Percentiles rank a stretch among this genome's conserved stretches.
These are phyloP conservation scores for Emmonsiellopsis sp. DNA, from an alignment of 2,329 filamentous ascomycete genomes.

Conservation along the genomic window DNA sequence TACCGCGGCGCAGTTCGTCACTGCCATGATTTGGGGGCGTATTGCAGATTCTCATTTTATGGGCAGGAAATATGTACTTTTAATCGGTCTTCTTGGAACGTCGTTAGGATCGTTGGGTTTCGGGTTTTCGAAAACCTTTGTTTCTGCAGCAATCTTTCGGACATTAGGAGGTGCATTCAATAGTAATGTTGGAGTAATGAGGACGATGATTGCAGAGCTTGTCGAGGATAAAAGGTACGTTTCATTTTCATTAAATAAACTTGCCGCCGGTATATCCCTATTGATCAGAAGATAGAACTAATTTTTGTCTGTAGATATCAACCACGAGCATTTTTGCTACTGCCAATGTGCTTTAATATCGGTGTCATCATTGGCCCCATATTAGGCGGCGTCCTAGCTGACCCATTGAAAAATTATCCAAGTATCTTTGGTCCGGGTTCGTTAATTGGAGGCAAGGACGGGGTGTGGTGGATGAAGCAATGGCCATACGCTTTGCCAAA, in stretches of 20 bases:
- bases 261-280: too few relatives aligned
- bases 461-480: slow-evolving; percentile 53
- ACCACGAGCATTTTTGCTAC: slow-evolving; percentile 47
- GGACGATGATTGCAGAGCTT: slow-evolving; percentile 65
- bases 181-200: slow-evolving; percentile 65
- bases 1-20: slow-evolving; percentile 71
- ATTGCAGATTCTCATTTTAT: slow-evolving; percentile 54
- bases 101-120: slow-evolving; percentile 57
- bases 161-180: slow-evolving; percentile 58
- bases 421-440: slow-evolving; percentile 52
- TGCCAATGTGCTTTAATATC: slow-evolving; percentile 62
- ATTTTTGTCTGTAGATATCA: slow-evolving; percentile 25
- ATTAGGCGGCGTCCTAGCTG: slow-evolving; percentile 57
- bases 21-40: slow-evolving; percentile 73
- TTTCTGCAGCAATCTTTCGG: slow-evolving; percentile 54
- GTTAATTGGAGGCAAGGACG: slow-evolving; percentile 45
- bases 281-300: too few relatives aligned
- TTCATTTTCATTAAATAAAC: neutral
- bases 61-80: slow-evolving; percentile 67
- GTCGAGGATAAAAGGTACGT: slow-evolving; percentile 57
- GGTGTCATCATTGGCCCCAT: slow-evolving; percentile 52
- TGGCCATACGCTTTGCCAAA: slow-evolving; percentile 65
- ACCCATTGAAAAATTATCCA: slow-evolving; percentile 55
- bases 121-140: slow-evolving; percentile 58
- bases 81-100: slow-evolving; percentile 67